These are phyloP conservation scores for Ambrosia artemisiifolia DNA, from an alignment of 129 eudicot genomes.

Conservation along the genomic window DNA sequence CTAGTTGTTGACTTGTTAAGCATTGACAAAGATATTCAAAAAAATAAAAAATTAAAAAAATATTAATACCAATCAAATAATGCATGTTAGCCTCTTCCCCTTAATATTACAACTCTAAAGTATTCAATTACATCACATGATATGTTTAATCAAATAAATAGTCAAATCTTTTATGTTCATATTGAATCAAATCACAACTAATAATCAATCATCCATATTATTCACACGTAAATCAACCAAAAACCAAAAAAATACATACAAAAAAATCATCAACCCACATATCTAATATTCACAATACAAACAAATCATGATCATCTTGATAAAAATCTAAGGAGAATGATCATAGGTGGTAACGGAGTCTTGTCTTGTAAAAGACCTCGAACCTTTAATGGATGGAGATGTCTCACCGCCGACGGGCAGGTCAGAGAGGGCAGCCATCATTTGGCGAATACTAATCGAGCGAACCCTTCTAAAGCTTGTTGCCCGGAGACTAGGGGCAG, in stretches of 20 bases:
- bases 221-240: conserved; percentile 10
- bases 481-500: conserved; percentile 43
- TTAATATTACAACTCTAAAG: background rate
- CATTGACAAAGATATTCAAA: background rate
- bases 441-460: conserved; percentile 54
- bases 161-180: conserved; percentile 22
- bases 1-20: background rate
- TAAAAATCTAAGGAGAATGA: conserved; percentile 22
- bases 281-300: conserved; percentile 22
- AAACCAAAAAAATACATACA: background rate
- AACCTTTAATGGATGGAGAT: conserved; percentile 34
- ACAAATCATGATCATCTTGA: conserved; percentile 11
- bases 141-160: background rate
- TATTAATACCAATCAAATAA: background rate
- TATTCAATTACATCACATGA: background rate
- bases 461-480: conserved; percentile 46
- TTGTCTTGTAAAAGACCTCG: conserved; percentile 27
- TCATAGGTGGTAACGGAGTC: conserved; percentile 25
- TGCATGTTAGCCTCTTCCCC: background rate
- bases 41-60: no score
- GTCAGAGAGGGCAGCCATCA: conserved; percentile 55
- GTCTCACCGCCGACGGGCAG: conserved; percentile 49
- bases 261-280: background rate
- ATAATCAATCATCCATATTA: background rate
- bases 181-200: background rate